A percentile compares a stretch with the other conserved stretches of the same genome.
These are phyloP conservation scores for Eimeria maxima DNA, from an alignment of 169 alveolate species.

Conservation along the genomic window DNA sequence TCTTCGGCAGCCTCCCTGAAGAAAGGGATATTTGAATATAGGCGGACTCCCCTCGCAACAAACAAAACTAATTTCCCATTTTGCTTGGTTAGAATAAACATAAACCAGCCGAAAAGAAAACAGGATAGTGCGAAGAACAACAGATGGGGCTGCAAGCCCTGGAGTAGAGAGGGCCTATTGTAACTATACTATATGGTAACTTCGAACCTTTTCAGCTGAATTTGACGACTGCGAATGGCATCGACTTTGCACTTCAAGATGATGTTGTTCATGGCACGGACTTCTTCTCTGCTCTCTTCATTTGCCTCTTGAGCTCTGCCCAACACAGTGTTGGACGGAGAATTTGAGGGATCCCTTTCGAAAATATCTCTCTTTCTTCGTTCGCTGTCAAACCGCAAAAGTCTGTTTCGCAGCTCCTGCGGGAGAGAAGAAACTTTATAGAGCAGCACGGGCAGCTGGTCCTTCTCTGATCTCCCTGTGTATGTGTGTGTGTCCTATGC, in stretches of 20 bases:
- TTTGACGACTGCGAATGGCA: constrained; percentile 90
- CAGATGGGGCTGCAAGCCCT: neutral
- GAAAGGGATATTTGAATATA: no score
- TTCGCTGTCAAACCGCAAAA: constrained; percentile 57
- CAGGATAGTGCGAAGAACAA: neutral
- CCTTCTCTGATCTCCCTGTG: neutral
- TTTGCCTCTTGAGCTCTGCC: constrained; percentile 48
- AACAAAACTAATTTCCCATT: neutral
- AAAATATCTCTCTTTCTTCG: constrained; percentile 8
- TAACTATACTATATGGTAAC: no score
- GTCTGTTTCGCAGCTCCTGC: constrained; percentile 64
- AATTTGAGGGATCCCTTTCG: neutral
- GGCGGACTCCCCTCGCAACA: no score
- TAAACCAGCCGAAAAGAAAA: neutral
- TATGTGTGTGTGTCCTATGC: neutral
- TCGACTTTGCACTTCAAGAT: constrained; percentile 90
- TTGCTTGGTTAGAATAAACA: neutral
- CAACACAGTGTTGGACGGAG: constrained; percentile 10
- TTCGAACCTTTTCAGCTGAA: constrained; percentile 86
- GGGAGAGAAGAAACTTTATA: neutral
- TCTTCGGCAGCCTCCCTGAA: constrained; percentile 84
- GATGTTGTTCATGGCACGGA: constrained; percentile 91
- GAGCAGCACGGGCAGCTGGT: neutral
- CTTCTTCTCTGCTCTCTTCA: constrained; percentile 91
- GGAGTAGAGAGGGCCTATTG: no score